Evolutionary conservation across 2,329 filamentous ascomycete species (phyloP).

Genomic region (Hysterium pulicare): DNA sequence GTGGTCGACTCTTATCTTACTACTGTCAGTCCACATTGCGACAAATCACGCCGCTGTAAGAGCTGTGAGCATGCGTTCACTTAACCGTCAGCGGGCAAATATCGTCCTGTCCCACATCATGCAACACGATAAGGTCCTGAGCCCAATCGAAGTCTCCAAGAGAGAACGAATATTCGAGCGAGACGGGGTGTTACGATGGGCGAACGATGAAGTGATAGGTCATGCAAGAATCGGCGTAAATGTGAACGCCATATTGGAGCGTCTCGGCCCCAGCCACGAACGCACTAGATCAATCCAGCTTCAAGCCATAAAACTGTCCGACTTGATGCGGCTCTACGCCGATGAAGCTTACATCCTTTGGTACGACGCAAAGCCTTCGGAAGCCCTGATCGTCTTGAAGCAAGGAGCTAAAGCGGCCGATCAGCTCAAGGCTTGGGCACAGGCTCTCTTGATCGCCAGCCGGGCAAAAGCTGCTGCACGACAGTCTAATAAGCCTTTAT

Average conservation of each 20-base stretch:
- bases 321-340: conserved; percentile 50
- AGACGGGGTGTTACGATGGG: conserved; percentile 64
- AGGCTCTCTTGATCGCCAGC: conserved; percentile 52
- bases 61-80: conserved; percentile 74
- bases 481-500: not conserved
- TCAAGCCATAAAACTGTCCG: conserved; percentile 40
- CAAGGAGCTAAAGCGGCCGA: conserved; percentile 47
- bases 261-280: conserved; percentile 21
- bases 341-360: conserved; percentile 61
- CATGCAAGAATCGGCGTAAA: conserved; percentile 54
- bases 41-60: conserved; percentile 86
- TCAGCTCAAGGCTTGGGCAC: conserved; percentile 61
- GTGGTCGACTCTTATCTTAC: conserved; percentile 66
- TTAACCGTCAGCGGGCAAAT: conserved; percentile 84
- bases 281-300: conserved; percentile 24
- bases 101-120: conserved; percentile 62
- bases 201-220: conserved; percentile 46
- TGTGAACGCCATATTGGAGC: conserved; percentile 35
- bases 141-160: conserved; percentile 62
- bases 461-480: conserved; percentile 7
- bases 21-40: conserved; percentile 73
- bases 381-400: conserved; percentile 63
- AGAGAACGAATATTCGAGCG: conserved; percentile 58
- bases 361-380: conserved; percentile 42
- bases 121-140: conserved; percentile 48